phyloP scores from a whole-genome alignment of 108 stramenopile genomes.

The Bacterosira constricta region DNA sequence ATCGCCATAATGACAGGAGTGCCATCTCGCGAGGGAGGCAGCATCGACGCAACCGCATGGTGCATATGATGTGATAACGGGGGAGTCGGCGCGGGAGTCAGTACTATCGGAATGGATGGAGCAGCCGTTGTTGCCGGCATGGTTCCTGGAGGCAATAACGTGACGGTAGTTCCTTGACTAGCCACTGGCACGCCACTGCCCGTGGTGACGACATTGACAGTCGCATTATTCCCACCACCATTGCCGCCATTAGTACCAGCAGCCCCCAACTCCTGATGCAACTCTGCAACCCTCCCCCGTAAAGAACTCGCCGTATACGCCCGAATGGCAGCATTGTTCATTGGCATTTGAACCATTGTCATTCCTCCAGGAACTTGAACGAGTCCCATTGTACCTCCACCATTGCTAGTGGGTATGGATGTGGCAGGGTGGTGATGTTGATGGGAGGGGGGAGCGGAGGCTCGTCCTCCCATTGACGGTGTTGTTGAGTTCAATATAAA shows the following conservation, averaged over 20 bases:
- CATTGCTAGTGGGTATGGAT: neutral
- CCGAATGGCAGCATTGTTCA: slow-evolving; percentile 20
- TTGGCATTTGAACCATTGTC: neutral
- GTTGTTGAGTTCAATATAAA: too few species aligned
- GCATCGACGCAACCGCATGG: neutral
- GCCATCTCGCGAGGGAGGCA: slow-evolving; percentile 16
- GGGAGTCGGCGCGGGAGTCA: slow-evolving; percentile 8
- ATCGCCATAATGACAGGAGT: neutral
- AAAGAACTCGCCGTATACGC: slow-evolving; percentile 34
- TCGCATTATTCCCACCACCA: neutral
- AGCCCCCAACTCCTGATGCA: slow-evolving; percentile 42
- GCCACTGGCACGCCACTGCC: slow-evolving; percentile 13
- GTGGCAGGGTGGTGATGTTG: too few species aligned
- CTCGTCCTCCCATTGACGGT: slow-evolving; percentile 8
- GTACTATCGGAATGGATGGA: neutral
- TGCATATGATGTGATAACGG: neutral
- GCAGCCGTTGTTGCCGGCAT: too few species aligned
- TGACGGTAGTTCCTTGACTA: too few species aligned
- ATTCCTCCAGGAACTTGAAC: slow-evolving; percentile 3
- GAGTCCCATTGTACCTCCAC: slow-evolving; percentile 20
- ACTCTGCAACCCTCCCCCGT: slow-evolving; percentile 47
- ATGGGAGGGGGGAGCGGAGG: slow-evolving; percentile 18
- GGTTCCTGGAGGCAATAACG: too few species aligned
- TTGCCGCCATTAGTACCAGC: neutral
- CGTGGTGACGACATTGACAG: neutral